Conservation (phyloP, 805 yeast species). For the Pichia scutulata region DNA sequence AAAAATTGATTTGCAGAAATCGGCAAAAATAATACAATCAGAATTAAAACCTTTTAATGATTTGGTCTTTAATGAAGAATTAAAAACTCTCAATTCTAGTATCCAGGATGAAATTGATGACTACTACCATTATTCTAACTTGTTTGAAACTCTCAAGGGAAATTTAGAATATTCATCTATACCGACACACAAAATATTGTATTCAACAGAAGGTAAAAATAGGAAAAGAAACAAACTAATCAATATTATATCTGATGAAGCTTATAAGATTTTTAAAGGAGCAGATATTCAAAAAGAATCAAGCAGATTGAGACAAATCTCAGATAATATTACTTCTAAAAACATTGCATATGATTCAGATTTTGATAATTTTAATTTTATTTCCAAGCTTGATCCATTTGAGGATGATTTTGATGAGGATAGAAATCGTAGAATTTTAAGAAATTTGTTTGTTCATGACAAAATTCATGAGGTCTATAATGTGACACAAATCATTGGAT, state of each 20-base stretch:
- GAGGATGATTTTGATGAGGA: constrained; percentile 38
- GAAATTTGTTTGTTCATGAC: constrained; percentile 65
- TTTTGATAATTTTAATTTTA: background rate
- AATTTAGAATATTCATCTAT: constrained; percentile 22
- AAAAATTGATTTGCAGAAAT: background rate
- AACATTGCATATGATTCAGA: background rate
- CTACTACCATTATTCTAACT: constrained; percentile 37
- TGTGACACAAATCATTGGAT: constrained; percentile 64
- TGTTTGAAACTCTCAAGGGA: constrained; percentile 40
- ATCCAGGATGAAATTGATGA: constrained; percentile 63
- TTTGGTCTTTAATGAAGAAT: constrained; percentile 38
- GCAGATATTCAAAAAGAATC: constrained; percentile 4
- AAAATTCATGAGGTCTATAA: constrained; percentile 67
- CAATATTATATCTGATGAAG: constrained; percentile 20
- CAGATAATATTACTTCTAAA: background rate
- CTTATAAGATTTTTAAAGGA: background rate
- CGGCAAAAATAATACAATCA: constrained; percentile 8
- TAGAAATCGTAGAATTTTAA: constrained; percentile 63
- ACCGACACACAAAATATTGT: constrained; percentile 41
- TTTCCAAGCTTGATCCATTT: background rate
- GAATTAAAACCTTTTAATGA: constrained; percentile 29
- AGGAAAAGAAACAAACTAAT: constrained; percentile 58
- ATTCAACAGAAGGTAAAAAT: constrained; percentile 61
- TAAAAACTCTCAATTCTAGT: constrained; percentile 42
- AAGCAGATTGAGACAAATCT: background rate